Conservation (phyloP, 495 filamentous ascomycete genomes). For the Podospora tetraspora region DNA sequence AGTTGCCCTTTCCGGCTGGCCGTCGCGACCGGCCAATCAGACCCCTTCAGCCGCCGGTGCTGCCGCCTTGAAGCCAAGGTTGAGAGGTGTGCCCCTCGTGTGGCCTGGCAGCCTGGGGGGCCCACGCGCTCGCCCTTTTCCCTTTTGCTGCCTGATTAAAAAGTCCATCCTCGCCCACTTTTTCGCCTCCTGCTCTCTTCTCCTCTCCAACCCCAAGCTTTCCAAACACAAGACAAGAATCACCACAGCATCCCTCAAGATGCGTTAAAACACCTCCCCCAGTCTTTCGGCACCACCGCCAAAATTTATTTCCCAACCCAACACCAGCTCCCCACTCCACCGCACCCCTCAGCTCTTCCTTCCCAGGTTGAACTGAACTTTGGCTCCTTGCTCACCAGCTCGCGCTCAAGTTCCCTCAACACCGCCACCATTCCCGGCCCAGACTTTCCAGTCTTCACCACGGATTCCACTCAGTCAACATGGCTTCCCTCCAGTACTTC, state of each 20-base stretch:
- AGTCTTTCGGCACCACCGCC: constrained; percentile 24
- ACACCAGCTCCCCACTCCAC: constrained; percentile 41
- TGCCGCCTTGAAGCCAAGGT: constrained; percentile 7
- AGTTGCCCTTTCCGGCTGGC: constrained; percentile 29
- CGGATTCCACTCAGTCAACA: constrained; percentile 53
- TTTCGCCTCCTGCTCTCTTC: constrained; percentile 19
- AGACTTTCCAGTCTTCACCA: constrained; percentile 56
- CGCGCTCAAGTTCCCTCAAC: constrained; percentile 42
- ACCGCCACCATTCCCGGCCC: constrained; percentile 47
- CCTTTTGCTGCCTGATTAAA: constrained; percentile 37
- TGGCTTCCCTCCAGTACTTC: constrained; percentile 56
- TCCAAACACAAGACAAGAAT: constrained; percentile 8
- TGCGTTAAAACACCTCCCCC: constrained; percentile 32
- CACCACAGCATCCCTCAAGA: constrained; percentile 33
- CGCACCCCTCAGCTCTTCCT: constrained; percentile 46
- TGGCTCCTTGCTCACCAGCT: constrained; percentile 44
- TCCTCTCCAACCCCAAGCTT: constrained; percentile 26
- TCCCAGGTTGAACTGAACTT: constrained; percentile 52
- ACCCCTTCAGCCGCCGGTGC: background rate
- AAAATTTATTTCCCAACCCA: constrained; percentile 44
- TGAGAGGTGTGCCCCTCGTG: background rate
- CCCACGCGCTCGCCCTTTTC: background rate
- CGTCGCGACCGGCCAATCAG: constrained; percentile 13
- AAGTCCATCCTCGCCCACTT: constrained; percentile 23
- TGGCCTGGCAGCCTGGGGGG: constrained; percentile 3